Conservation (phyloP, 306 rosid species). For the Pterocarpus macrocarpus region DNA sequence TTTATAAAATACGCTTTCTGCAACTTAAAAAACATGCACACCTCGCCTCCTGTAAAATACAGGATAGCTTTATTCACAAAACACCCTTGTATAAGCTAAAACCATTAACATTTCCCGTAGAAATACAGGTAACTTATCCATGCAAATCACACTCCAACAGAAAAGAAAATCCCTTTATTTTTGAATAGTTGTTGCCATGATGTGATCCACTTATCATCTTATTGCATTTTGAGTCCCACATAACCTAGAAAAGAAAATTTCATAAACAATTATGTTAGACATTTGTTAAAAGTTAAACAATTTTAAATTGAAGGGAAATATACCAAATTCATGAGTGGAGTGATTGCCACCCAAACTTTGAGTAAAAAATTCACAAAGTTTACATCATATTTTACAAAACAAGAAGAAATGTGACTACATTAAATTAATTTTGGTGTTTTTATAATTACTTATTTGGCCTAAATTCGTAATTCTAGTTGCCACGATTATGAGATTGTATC, state of each 20-base stretch:
- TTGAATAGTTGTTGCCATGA: not conserved
- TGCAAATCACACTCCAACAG: conserved; percentile 2
- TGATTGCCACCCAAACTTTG: not conserved
- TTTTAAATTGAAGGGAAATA: not conserved
- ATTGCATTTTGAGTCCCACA: not conserved
- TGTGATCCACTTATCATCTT: not conserved
- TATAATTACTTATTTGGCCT: not conserved
- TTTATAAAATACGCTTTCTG: not conserved
- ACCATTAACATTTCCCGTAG: not conserved
- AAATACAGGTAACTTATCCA: conserved; percentile 10
- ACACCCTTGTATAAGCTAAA: not conserved
- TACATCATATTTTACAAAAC: not conserved
- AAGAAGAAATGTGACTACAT: not conserved
- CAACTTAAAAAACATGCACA: not conserved
- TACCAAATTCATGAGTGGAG: not conserved
- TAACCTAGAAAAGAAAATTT: not conserved
- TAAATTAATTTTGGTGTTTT: not conserved
- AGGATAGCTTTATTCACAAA: not conserved
- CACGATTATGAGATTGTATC: not conserved
- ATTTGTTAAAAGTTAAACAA: not conserved
- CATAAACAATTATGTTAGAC: not conserved
- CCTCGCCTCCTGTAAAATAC: not conserved
- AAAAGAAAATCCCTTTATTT: conserved; percentile 15
- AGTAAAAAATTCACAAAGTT: not conserved
- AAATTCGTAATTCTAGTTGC: too few species aligned